Percentiles rank a stretch among this genome's conserved stretches.
Evolutionary conservation across 768 basidiomycete genomes (phyloP).

Genomic region (Paxillus involutus): DNA sequence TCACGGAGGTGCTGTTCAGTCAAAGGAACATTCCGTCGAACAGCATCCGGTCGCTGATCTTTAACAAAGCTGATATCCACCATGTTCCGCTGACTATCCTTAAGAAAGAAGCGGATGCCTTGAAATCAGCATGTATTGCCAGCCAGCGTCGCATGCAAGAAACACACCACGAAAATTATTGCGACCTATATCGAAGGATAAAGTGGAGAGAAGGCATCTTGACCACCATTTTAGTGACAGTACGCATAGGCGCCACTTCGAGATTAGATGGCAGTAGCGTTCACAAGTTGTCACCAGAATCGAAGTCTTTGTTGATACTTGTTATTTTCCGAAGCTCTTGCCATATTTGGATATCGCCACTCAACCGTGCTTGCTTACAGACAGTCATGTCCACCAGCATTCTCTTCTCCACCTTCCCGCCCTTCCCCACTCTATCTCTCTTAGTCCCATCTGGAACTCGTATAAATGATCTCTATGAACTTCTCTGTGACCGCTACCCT

Average conservation of each 20-base stretch:
- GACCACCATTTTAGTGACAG: slow-evolving; percentile 30
- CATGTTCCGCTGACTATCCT: slow-evolving; percentile 56
- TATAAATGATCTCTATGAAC: slow-evolving; percentile 40
- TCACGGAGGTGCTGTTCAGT: slow-evolving; percentile 48
- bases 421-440: slow-evolving; percentile 57
- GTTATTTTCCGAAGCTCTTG: slow-evolving; percentile 17
- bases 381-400: slow-evolving; percentile 48
- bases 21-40: slow-evolving; percentile 64
- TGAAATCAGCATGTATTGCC: slow-evolving; percentile 88
- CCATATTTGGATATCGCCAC: slow-evolving; percentile 6
- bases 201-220: slow-evolving; percentile 36
- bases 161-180: slow-evolving; percentile 80
- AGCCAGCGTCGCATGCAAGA: slow-evolving; percentile 84
- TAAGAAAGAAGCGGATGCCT: slow-evolving; percentile 76
- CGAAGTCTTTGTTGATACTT: slow-evolving; percentile 10
- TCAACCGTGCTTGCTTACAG: not conserved
- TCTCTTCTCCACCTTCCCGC: slow-evolving; percentile 59
- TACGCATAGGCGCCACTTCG: slow-evolving; percentile 20
- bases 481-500: slow-evolving; percentile 48
- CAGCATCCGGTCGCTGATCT: slow-evolving; percentile 53
- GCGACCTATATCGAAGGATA: slow-evolving; percentile 69
- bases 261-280: no score
- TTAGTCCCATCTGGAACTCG: slow-evolving; percentile 41
- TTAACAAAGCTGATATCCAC: slow-evolving; percentile 71
- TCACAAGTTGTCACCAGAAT: no score